These are phyloP conservation scores for Erodium moschatum DNA, from an alignment of 441 rosid genomes.

Conservation along the genomic window DNA sequence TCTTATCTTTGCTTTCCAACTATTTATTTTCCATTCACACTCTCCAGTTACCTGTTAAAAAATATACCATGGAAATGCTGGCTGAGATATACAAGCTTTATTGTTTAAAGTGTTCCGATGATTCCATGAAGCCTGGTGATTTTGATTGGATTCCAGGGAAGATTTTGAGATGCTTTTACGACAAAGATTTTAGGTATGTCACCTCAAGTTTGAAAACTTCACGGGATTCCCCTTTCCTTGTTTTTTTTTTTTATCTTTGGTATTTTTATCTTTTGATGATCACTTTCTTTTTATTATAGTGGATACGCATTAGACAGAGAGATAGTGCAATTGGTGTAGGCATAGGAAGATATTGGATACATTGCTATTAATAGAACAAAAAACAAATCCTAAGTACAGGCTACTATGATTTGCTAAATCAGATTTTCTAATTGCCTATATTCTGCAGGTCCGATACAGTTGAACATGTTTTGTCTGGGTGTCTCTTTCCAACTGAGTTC, in stretches of 20 bases:
- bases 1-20: conserved; percentile 15
- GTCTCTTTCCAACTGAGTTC: conserved; percentile 59
- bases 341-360: conserved; percentile 1
- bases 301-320: not conserved
- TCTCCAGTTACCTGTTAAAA: conserved; percentile 76
- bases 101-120: conserved; percentile 48
- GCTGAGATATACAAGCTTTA: conserved; percentile 67
- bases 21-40: conserved; percentile 15
- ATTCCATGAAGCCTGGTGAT: conserved; percentile 37
- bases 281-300: not conserved
- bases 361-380: not conserved
- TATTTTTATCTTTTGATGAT: not conserved
- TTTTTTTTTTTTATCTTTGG: not conserved
- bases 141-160: conserved; percentile 98
- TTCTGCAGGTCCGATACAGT: conserved; percentile 87
- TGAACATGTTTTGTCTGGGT: conserved; percentile 61
- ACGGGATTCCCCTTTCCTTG: not conserved
- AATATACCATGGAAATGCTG: conserved; percentile 82
- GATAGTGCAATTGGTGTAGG: not conserved
- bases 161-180: conserved; percentile 87
- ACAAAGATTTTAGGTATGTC: conserved; percentile 83
- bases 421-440: conserved; percentile 19
- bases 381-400: conserved; percentile 2
- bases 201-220: not conserved
- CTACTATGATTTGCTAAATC: conserved; percentile 5